Percentiles rank a stretch among this genome's conserved stretches.
phyloP scores from a whole-genome alignment of 768 basidiomycete genomes.

The Tephrocybe sp. region DNA sequence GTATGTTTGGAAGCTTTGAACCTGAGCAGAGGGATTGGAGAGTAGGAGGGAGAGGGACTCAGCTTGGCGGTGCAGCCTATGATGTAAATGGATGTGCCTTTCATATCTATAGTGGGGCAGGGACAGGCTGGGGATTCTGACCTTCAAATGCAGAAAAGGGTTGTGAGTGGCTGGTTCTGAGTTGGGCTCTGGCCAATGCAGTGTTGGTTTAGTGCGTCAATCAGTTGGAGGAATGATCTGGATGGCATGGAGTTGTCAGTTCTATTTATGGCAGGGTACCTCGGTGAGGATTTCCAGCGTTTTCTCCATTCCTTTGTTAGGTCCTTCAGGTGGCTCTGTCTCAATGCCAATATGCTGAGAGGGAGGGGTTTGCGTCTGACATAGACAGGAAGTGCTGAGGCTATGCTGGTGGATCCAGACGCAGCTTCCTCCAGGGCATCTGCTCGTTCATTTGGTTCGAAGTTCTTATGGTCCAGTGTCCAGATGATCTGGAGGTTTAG shows the following conservation, averaged over 20 bases:
- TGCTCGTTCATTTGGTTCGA: constrained; percentile 6
- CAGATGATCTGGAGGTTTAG: constrained; percentile 5
- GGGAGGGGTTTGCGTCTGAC: constrained; percentile 11
- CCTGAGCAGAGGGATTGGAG: too few species aligned
- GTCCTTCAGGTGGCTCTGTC: not conserved
- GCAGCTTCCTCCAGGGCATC: constrained; percentile 2
- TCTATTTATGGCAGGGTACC: not conserved
- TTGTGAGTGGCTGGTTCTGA: too few species aligned
- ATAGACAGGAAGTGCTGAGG: not conserved
- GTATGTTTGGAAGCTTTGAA: too few species aligned
- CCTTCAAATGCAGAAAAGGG: too few species aligned
- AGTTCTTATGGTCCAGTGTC: constrained; percentile 5
- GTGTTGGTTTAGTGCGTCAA: too few species aligned
- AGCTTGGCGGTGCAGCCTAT: too few species aligned
- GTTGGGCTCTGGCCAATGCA: too few species aligned
- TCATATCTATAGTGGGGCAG: too few species aligned
- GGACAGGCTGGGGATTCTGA: too few species aligned
- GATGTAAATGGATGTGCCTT: too few species aligned
- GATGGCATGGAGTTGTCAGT: not conserved
- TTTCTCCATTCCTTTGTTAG: not conserved
- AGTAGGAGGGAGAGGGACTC: too few species aligned
- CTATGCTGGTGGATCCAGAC: not conserved
- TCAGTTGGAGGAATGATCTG: not conserved
- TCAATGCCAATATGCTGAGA: constrained; percentile 12
- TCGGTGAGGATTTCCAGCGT: constrained; percentile 12